phyloP scores from a whole-genome alignment of 306 rosid species.

The Mucuna pruriens region DNA sequence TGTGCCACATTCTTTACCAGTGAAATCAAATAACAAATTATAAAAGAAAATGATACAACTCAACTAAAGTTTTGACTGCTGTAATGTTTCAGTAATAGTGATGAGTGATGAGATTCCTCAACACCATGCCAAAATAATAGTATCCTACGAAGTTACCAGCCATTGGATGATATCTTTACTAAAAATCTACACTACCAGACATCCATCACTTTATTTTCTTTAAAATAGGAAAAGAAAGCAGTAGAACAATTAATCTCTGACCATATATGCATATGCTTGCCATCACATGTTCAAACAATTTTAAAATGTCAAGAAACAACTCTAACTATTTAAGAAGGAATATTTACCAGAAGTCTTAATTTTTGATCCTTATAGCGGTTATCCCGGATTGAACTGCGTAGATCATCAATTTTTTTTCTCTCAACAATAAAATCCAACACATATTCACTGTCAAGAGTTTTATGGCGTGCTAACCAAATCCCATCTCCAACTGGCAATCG shows the following conservation, averaged over 20 bases:
- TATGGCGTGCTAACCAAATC: slow-evolving; percentile 95
- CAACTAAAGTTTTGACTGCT: not conserved
- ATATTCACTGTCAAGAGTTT: slow-evolving; percentile 69
- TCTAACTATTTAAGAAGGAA: slow-evolving; percentile 31
- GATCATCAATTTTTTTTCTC: slow-evolving; percentile 84
- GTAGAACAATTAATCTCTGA: slow-evolving; percentile 20
- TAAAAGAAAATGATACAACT: not conserved
- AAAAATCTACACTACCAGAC: slow-evolving; percentile 27
- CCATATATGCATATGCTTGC: not conserved
- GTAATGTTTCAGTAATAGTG: slow-evolving; percentile 1
- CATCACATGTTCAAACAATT: slow-evolving; percentile 14
- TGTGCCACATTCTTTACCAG: not conserved
- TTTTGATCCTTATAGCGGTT: slow-evolving; percentile 94
- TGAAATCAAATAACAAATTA: not conserved
- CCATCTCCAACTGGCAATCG: slow-evolving; percentile 96
- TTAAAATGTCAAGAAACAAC: not conserved
- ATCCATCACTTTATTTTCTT: slow-evolving; percentile 19
- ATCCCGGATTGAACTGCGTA: slow-evolving; percentile 93
- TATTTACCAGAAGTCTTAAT: slow-evolving; percentile 78
- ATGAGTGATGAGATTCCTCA: slow-evolving; percentile 29
- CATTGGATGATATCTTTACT: not conserved
- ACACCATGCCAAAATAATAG: slow-evolving; percentile 22
- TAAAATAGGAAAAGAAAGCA: slow-evolving; percentile 14
- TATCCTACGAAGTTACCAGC: not conserved
- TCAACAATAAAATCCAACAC: slow-evolving; percentile 96